phyloP scores from a whole-genome alignment of 805 yeast genomes.

The Pichia sporocuriosa region DNA sequence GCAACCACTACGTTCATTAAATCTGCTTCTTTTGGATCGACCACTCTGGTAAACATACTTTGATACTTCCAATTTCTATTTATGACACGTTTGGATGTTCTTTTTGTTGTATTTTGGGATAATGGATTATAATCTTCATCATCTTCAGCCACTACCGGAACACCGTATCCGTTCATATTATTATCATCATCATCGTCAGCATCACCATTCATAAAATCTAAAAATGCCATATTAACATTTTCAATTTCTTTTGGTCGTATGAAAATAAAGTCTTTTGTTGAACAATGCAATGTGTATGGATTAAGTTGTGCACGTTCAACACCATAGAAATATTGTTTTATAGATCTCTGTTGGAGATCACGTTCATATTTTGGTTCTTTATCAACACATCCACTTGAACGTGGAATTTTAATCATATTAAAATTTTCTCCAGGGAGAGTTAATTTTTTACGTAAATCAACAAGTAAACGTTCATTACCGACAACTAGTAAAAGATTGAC shows the following conservation, averaged over 20 bases:
- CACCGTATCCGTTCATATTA: constrained; percentile 2
- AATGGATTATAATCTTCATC: constrained; percentile 32
- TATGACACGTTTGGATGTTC: neutral
- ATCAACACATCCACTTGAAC: constrained; percentile 72
- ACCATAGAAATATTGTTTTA: constrained; percentile 89
- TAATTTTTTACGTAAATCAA: constrained; percentile 53
- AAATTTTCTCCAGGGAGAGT: constrained; percentile 27
- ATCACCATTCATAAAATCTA: constrained; percentile 24
- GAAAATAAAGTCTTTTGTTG: constrained; percentile 51
- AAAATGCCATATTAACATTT: constrained; percentile 15
- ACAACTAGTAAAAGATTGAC: constrained; percentile 56
- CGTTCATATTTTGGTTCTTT: constrained; percentile 64
- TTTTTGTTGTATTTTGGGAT: neutral
- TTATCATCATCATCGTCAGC: constrained; percentile 8
- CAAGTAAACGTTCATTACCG: constrained; percentile 66
- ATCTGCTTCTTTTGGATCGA: constrained; percentile 29
- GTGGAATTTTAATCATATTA: constrained; percentile 53
- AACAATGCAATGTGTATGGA: constrained; percentile 80
- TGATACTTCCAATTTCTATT: constrained; percentile 8
- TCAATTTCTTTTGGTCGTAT: constrained; percentile 44
- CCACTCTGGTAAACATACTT: constrained; percentile 12
- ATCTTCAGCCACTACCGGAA: constrained; percentile 18
- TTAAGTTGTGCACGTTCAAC: constrained; percentile 56
- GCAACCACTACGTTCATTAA: constrained; percentile 67
- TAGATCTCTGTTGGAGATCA: constrained; percentile 65